Evolutionary conservation across 352 stramenopile genomes (phyloP).

Genomic region (Phytophthora vignae): DNA sequence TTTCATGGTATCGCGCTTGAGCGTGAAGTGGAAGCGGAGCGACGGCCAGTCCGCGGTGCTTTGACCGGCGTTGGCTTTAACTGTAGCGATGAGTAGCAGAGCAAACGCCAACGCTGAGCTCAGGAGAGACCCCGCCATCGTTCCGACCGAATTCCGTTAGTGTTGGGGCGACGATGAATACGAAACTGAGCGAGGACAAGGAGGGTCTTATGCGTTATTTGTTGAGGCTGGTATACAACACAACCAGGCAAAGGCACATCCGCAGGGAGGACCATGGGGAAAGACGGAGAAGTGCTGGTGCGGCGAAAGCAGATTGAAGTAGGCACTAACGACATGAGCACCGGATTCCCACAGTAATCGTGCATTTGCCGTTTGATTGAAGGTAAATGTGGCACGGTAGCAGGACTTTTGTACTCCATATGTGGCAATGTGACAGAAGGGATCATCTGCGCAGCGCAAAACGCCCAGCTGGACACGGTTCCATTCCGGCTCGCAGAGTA

Average conservation of each 20-base stretch:
- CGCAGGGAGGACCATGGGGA: constrained; percentile 12
- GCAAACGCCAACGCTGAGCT: background rate
- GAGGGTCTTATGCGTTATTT: background rate
- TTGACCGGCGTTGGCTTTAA: background rate
- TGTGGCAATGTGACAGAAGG: background rate
- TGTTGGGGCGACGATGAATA: background rate
- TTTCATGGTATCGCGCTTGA: constrained; percentile 42
- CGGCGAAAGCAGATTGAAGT: constrained; percentile 31
- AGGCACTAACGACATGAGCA: constrained; percentile 19
- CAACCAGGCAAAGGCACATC: constrained; percentile 23
- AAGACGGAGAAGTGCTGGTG: constrained; percentile 4
- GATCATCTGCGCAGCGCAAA: background rate
- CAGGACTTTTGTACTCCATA: background rate
- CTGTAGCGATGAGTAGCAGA: background rate
- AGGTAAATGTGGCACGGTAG: background rate
- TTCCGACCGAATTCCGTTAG: background rate
- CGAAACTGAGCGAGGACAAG: constrained; percentile 7
- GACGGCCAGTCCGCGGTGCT: constrained; percentile 23
- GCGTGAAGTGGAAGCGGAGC: constrained; percentile 36
- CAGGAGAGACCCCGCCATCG: background rate
- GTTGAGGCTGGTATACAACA: constrained; percentile 12
- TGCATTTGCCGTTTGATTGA: background rate
- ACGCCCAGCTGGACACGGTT: background rate
- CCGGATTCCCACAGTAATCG: background rate
- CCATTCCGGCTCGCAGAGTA: background rate